Percentiles rank a stretch among this genome's conserved stretches.
Evolutionary conservation across 1,284 basidiomycete species (phyloP).

Genomic region (Pisolithus thermaeus): DNA sequence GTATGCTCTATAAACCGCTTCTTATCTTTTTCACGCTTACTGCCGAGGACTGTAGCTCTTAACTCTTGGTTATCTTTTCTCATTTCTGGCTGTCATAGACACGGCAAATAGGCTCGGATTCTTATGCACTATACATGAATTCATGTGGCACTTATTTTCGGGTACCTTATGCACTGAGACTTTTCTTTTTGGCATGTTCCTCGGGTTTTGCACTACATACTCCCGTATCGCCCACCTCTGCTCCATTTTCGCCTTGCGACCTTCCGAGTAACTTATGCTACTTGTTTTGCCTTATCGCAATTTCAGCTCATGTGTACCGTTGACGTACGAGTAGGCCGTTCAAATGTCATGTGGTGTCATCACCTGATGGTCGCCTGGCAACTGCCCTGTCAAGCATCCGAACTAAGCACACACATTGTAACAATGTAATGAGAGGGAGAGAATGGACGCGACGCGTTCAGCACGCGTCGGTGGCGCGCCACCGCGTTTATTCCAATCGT

Average conservation of each 20-base stretch:
- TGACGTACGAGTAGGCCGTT: neutral
- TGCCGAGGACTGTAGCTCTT: neutral
- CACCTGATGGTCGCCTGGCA: neutral
- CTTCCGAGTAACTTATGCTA: neutral
- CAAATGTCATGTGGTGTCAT: neutral
- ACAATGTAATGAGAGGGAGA: neutral
- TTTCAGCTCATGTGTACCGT: too few relatives aligned
- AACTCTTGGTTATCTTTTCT: neutral
- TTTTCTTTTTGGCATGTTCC: neutral
- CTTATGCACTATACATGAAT: neutral
- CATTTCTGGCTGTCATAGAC: neutral
- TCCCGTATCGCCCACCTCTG: neutral
- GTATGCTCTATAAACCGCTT: neutral
- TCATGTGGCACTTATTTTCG: neutral
- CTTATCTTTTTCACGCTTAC: neutral
- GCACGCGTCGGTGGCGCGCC: neutral
- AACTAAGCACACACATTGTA: too few relatives aligned
- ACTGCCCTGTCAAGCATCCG: too few relatives aligned
- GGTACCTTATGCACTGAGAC: neutral
- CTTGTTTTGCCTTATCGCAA: neutral
- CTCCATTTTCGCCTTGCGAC: neutral
- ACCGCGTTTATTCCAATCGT: neutral
- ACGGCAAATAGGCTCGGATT: neutral
- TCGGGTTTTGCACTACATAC: neutral
- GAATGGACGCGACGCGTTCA: neutral